Base-by-base conservation (phyloP, 441 rosid species). In the Populus tomentosa region DNA sequence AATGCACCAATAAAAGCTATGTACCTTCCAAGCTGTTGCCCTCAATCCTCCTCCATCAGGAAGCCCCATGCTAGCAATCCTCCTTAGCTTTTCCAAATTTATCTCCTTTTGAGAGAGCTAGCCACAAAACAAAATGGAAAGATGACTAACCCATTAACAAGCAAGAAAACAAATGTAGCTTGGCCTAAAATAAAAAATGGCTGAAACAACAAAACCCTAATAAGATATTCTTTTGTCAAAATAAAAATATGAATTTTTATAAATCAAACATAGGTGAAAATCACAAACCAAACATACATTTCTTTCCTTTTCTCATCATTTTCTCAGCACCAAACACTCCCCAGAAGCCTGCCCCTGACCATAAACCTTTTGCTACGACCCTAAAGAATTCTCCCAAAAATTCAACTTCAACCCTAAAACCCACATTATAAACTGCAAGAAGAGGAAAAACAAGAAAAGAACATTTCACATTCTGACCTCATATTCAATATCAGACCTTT, bases 11-110 rank as follows among this genome's bases (percentile, higher is more conserved):
- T 20, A 62, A 74, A 24, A 40, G 26, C 76, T 76, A 50, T 50
- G 61, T 16, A 91, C 95, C 91, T 89, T 91, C 95, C 95, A 91
- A 75, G 80, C 75, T 18, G 88, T 85, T 36, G 90, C 91, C 3
- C 93, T 84, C 68, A 88, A 71, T 6, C 90, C 85, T 68, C 90
- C 90, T 72, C 90, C 91, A 21, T 86, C 86, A 40, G 91, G 90
- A 78, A 91, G 84, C 50, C 93, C 93, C 0, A 85, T 76, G 24
- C 82, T 77, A 5, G 91, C 90, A 73, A 88, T 85, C 78, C 89
- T 87, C 76, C 75, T 87, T 74, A 89, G 50, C 73, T 89, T 89
- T 59, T 88, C 92, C 84, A 89, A 69, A 82, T 91, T 87, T 70
- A 91, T 86, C 78, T 89, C 90, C 79, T 78, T 79, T 80, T 82